phyloP scores from a whole-genome alignment of 345 rosid genomes.

The Eutrema heterophyllum region DNA sequence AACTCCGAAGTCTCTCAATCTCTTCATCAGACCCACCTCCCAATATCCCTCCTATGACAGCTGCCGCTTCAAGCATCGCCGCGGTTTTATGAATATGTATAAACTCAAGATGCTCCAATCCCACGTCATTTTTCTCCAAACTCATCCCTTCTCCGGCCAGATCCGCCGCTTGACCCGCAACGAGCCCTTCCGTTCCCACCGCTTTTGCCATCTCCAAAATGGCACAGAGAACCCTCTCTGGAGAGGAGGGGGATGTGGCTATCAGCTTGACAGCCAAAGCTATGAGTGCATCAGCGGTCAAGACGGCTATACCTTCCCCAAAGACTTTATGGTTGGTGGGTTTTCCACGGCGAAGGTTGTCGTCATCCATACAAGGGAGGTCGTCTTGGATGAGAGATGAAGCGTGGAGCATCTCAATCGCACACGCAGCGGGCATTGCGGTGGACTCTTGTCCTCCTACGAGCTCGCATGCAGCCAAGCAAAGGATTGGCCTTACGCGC shows the following conservation, averaged over 20 bases:
- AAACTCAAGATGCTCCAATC: conserved; percentile 52
- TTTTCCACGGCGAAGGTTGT: conserved; percentile 69
- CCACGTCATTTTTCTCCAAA: conserved; percentile 15
- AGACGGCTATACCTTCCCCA: conserved; percentile 59
- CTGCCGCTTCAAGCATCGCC: conserved; percentile 53
- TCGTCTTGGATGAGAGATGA: conserved; percentile 76
- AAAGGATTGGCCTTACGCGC: conserved; percentile 65
- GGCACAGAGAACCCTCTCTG: conserved; percentile 37
- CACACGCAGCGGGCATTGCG: conserved; percentile 76
- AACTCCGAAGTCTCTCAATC: conserved; percentile 59
- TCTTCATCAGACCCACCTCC: conserved; percentile 63
- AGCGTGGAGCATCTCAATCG: conserved; percentile 71
- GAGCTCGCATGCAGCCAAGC: conserved; percentile 70
- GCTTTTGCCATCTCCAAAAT: conserved; percentile 46
- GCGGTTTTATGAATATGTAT: conserved; percentile 74
- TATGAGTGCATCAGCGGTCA: conserved; percentile 64
- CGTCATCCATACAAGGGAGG: conserved; percentile 79
- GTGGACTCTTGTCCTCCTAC: conserved; percentile 55
- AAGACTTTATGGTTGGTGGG: conserved; percentile 71
- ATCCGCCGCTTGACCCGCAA: conserved; percentile 74
- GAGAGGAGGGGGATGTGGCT: conserved; percentile 20
- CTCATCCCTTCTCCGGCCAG: conserved; percentile 44
- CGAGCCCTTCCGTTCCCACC: conserved; percentile 60
- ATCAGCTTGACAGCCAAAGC: conserved; percentile 43
- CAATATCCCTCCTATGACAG: conserved; percentile 55